These are phyloP conservation scores for Pseudovirgaria hyperparasitica DNA, from an alignment of 2,329 filamentous ascomycete genomes.

Conservation along the genomic window DNA sequence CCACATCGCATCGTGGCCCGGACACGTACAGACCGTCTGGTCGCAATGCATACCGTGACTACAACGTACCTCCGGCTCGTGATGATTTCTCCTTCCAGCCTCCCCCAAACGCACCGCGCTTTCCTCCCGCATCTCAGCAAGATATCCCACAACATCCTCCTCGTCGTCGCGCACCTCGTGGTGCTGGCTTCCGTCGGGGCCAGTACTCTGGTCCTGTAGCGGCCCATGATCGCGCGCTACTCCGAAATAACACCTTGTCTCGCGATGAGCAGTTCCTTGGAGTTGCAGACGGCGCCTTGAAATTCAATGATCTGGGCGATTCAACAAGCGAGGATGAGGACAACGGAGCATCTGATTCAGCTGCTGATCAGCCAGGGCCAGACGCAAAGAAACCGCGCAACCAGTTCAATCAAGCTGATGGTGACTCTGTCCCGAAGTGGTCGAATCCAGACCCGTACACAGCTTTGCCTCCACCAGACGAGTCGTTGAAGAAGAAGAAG, in stretches of 20 bases:
- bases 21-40: no score
- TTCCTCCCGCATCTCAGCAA: no score
- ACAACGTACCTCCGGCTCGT: no score
- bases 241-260: slow-evolving; percentile 27
- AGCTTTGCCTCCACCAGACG: slow-evolving; percentile 66
- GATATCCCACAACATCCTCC: no score
- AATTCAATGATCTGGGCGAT: slow-evolving; percentile 28
- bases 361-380: slow-evolving; percentile 7
- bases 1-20: no score
- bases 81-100: no score
- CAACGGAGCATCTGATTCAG: slow-evolving; percentile 14
- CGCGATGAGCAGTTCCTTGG: slow-evolving; percentile 33
- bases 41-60: no score
- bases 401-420: slow-evolving; percentile 12
- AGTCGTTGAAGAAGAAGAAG: slow-evolving; percentile 59
- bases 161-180: no score
- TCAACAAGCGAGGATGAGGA: slow-evolving; percentile 25
- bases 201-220: no score
- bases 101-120: no score
- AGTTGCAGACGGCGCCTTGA: slow-evolving; percentile 26
- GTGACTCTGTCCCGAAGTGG: slow-evolving; percentile 56
- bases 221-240: slow-evolving; percentile 31
- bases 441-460: slow-evolving; percentile 95
- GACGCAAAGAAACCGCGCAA: slow-evolving; percentile 14
- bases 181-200: no score